These are phyloP conservation scores for Podospora pseudoanserina DNA, from an alignment of 495 filamentous ascomycete species.

Conservation along the genomic window DNA sequence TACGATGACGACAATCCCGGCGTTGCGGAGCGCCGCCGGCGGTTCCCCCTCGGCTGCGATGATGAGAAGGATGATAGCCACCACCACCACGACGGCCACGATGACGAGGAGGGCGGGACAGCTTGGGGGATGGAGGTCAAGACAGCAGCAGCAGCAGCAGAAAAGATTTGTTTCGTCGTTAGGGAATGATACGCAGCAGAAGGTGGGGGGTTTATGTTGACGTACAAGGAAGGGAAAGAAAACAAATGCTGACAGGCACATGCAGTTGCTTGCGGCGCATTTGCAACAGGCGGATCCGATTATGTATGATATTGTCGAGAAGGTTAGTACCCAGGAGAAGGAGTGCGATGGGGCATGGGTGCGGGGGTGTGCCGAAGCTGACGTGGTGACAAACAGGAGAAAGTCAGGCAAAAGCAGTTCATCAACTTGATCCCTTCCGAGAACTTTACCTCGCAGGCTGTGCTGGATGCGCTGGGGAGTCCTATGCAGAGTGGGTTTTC, in stretches of 20 bases:
- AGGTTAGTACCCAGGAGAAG: constrained; percentile 51
- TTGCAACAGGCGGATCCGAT: constrained; percentile 82
- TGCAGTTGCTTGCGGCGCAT: constrained; percentile 71
- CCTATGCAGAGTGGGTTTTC: constrained; percentile 86
- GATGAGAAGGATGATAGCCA: not conserved
- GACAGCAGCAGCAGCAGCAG: constrained; percentile 5
- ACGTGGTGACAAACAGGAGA: constrained; percentile 63
- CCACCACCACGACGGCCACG: not conserved
- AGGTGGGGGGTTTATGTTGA: constrained; percentile 36
- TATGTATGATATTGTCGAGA: constrained; percentile 83
- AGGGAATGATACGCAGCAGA: constrained; percentile 61
- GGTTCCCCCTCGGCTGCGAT: not conserved
- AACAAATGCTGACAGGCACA: constrained; percentile 14
- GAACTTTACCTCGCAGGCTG: constrained; percentile 97
- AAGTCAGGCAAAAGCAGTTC: constrained; percentile 91
- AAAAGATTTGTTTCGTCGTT: constrained; percentile 45
- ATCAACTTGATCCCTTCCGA: constrained; percentile 98
- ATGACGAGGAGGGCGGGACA: not conserved
- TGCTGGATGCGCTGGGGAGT: constrained; percentile 93
- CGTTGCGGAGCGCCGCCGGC: constrained; percentile 18
- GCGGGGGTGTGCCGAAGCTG: not conserved
- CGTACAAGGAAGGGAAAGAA: not conserved
- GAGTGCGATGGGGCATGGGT: not conserved
- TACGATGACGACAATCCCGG: constrained; percentile 26
- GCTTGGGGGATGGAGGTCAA: constrained; percentile 2